A percentile compares a stretch with the other conserved stretches of the same genome.
phyloP scores from a whole-genome alignment of 495 filamentous ascomycete genomes.

The Neurospora intermedia region DNA sequence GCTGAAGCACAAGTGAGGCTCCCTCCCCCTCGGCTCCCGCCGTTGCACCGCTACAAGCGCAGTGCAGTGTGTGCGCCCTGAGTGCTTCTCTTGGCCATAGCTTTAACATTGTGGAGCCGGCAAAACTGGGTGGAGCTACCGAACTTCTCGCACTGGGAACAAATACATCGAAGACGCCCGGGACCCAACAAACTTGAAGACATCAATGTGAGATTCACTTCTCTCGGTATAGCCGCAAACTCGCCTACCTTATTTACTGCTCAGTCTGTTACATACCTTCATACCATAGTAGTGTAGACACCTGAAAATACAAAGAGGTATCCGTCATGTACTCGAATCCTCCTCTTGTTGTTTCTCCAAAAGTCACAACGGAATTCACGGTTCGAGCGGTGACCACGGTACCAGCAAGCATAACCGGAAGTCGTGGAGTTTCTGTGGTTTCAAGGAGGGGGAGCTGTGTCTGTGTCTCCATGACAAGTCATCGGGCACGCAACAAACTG shows the following conservation, averaged over 20 bases:
- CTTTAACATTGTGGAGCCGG: background rate
- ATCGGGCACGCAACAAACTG: background rate
- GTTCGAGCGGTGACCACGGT: background rate
- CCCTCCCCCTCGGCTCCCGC: background rate
- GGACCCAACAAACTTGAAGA: background rate
- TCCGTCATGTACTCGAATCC: background rate
- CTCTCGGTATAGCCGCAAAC: background rate
- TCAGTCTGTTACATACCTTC: background rate
- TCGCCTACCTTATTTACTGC: background rate
- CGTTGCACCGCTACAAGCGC: background rate
- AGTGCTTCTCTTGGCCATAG: background rate
- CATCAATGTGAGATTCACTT: background rate
- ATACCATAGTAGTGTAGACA: background rate
- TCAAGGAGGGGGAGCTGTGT: background rate
- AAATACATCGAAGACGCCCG: too few relatives aligned
- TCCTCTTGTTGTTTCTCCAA: too few relatives aligned
- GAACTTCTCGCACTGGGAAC: background rate
- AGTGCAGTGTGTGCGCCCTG: background rate
- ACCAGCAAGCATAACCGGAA: background rate
- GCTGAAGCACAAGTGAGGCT: background rate
- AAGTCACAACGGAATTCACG: background rate
- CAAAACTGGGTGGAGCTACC: background rate
- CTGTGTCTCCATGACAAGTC: background rate
- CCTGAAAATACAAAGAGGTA: background rate
- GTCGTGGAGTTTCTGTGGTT: background rate